phyloP scores from a whole-genome alignment of 2,329 filamentous ascomycete genomes.

The Stagonosporopsis chrysanthemi region DNA sequence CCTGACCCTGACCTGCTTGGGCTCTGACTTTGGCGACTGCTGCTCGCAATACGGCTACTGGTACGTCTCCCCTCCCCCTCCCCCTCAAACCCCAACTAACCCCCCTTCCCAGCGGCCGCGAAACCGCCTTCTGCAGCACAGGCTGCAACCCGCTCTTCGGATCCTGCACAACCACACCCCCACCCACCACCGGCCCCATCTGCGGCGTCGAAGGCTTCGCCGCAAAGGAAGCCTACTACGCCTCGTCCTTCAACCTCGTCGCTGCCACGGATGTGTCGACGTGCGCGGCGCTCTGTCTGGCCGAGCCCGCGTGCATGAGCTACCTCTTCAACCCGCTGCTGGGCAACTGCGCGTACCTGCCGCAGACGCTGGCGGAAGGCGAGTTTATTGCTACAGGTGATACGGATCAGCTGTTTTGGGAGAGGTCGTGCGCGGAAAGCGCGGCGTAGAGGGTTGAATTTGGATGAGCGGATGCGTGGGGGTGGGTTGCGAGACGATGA shows the following conservation, averaged over 20 bases:
- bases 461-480: too few species aligned
- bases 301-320: constrained; percentile 21
- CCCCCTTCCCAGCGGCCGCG: constrained; percentile 2
- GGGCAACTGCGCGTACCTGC: constrained; percentile 17
- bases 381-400: constrained; percentile 14
- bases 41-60: constrained; percentile 20
- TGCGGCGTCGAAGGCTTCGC: constrained; percentile 25
- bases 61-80: neutral
- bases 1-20: constrained; percentile 11
- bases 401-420: constrained; percentile 19
- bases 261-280: constrained; percentile 17
- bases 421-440: constrained; percentile 8
- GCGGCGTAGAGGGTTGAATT: too few species aligned
- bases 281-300: constrained; percentile 21
- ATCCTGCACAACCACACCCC: constrained; percentile 13
- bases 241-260: constrained; percentile 27
- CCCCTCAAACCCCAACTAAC: neutral
- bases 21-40: constrained; percentile 16
- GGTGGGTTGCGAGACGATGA: too few species aligned
- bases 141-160: constrained; percentile 31
- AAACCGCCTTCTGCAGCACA: constrained; percentile 31
- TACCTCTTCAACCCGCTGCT: constrained; percentile 21
- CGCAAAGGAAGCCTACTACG: constrained; percentile 23
- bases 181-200: constrained; percentile 4
- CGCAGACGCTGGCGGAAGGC: constrained; percentile 8